A percentile compares a stretch with the other conserved stretches of the same genome.
Evolutionary conservation across 768 basidiomycete species (phyloP).

Genomic region (Russula foetens): DNA sequence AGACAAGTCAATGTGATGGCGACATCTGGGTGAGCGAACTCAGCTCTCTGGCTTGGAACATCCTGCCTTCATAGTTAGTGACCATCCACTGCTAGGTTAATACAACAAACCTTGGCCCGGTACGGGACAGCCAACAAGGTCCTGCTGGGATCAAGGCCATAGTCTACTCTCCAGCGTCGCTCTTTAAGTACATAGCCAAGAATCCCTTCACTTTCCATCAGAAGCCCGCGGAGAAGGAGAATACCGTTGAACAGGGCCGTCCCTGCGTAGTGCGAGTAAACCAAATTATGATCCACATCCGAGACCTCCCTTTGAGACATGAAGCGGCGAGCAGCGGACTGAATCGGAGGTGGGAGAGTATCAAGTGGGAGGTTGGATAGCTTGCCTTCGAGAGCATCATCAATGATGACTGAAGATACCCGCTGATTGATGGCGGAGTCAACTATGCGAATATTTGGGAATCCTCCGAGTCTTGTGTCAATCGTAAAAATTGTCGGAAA

Average conservation of each 20-base stretch:
- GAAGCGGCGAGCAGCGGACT: not conserved
- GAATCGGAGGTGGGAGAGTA: too few relatives aligned
- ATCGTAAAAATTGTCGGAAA: not conserved
- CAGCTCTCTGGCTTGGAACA: constrained; percentile 36
- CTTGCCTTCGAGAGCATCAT: not conserved
- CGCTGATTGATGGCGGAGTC: not conserved
- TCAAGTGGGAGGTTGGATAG: not conserved
- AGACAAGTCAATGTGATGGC: constrained; percentile 39
- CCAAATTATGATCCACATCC: not conserved
- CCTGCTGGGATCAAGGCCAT: constrained; percentile 36
- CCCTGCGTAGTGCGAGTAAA: not conserved
- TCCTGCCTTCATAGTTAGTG: constrained; percentile 27
- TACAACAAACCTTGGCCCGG: constrained; percentile 29
- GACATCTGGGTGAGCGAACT: constrained; percentile 48
- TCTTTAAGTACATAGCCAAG: constrained; percentile 31
- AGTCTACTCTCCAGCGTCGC: constrained; percentile 45
- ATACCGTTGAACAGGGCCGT: constrained; percentile 29
- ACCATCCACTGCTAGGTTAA: not conserved
- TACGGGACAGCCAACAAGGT: constrained; percentile 45
- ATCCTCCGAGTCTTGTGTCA: not conserved
- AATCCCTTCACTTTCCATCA: constrained; percentile 31
- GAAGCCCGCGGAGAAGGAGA: constrained; percentile 38
- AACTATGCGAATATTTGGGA: not conserved
- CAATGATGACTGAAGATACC: not conserved
- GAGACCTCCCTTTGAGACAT: not conserved